Conservation (phyloP, 768 basidiomycete species). For the Boletus edulis region DNA sequence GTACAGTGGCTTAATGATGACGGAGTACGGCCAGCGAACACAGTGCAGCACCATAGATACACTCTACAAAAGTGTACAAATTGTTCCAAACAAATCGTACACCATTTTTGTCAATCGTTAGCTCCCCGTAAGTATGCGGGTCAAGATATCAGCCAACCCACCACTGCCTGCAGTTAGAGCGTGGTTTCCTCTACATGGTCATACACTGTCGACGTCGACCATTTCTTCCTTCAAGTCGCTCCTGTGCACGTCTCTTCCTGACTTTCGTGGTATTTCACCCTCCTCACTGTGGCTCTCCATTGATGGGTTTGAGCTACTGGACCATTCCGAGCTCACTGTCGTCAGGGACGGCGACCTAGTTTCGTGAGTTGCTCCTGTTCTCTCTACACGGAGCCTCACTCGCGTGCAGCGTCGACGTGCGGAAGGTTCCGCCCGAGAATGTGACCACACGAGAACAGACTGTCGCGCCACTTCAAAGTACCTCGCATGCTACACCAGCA, state of each 20-base stretch:
- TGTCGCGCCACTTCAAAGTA: not conserved
- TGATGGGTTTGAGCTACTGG: slow-evolving; percentile 30
- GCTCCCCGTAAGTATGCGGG: slow-evolving; percentile 30
- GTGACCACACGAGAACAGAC: no score
- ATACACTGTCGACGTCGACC: not conserved
- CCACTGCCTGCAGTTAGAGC: slow-evolving; percentile 50
- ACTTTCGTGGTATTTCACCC: not conserved
- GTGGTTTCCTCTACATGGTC: slow-evolving; percentile 43
- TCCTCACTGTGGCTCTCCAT: slow-evolving; percentile 19
- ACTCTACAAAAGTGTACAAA: no score
- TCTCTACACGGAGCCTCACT: not conserved
- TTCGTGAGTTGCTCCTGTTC: slow-evolving; percentile 12
- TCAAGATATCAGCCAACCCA: slow-evolving; percentile 45
- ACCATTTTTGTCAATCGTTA: no score
- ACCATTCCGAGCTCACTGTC: slow-evolving; percentile 23
- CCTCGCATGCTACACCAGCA: not conserved
- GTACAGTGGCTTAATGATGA: no score
- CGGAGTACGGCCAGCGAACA: no score
- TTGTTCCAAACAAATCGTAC: no score
- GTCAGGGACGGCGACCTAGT: slow-evolving; percentile 30
- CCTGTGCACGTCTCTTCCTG: slow-evolving; percentile 17
- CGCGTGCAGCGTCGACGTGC: slow-evolving; percentile 15
- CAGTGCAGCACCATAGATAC: no score
- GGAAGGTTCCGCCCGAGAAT: not conserved
- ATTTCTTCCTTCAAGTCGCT: slow-evolving; percentile 17